phyloP scores from a whole-genome alignment of 352 stramenopile species.

The Globisporangium apiculatum region DNA sequence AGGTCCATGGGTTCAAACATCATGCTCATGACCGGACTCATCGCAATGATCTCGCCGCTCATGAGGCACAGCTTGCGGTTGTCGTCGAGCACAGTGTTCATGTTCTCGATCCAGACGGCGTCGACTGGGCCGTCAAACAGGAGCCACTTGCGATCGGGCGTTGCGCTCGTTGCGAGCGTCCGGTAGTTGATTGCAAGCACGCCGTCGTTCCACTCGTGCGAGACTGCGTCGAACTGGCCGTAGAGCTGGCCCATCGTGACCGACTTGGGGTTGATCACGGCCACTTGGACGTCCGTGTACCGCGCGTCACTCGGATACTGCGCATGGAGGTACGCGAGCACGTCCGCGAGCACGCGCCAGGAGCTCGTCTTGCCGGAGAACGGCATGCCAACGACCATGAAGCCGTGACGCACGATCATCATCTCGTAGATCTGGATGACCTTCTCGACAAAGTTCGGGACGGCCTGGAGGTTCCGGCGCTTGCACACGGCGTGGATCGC shows the following conservation, averaged over 20 bases:
- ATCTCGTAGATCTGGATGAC: slow-evolving; percentile 96
- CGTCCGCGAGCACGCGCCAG: slow-evolving; percentile 86
- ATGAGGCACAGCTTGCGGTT: slow-evolving; percentile 94
- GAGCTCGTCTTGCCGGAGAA: slow-evolving; percentile 92
- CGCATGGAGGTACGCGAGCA: slow-evolving; percentile 72
- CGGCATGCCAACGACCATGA: slow-evolving; percentile 95
- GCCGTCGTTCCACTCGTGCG: slow-evolving; percentile 93
- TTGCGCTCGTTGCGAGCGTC: slow-evolving; percentile 69
- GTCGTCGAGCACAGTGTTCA: slow-evolving; percentile 94
- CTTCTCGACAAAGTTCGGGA: slow-evolving; percentile 89
- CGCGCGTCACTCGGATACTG: slow-evolving; percentile 51
- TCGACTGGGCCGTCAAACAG: slow-evolving; percentile 92
- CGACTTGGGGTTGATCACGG: slow-evolving; percentile 92
- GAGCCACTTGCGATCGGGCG: slow-evolving; percentile 87
- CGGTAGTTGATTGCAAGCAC: slow-evolving; percentile 92
- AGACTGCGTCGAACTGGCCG: slow-evolving; percentile 92
- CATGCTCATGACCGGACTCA: slow-evolving; percentile 94
- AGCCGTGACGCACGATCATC: slow-evolving; percentile 94
- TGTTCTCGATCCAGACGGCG: slow-evolving; percentile 94
- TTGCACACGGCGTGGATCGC: slow-evolving; percentile 79
- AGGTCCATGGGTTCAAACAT: slow-evolving; percentile 95
- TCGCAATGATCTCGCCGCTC: slow-evolving; percentile 93
- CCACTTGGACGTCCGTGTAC: slow-evolving; percentile 73
- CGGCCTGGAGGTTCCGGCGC: slow-evolving; percentile 78
- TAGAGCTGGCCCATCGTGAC: slow-evolving; percentile 93